Conservation (phyloP, 2,329 filamentous ascomycete species). For the Plenodomus lindquistii region DNA sequence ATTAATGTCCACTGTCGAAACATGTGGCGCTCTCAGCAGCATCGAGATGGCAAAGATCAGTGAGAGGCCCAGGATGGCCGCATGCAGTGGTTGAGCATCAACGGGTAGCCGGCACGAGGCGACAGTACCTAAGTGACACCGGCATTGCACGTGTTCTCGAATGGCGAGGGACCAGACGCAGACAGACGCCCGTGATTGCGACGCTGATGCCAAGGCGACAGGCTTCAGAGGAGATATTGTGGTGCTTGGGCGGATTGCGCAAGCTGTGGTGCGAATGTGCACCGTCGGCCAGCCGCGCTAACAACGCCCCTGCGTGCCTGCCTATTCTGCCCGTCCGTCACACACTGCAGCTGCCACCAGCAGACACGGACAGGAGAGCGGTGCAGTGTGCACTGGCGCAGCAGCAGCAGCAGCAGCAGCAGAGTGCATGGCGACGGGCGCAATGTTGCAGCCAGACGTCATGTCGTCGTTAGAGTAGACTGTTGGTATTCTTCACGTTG, state of each 20-base stretch:
- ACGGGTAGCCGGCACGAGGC: too few species aligned
- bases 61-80: too few species aligned
- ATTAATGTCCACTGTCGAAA: neutral
- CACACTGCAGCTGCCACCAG: neutral
- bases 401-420: neutral
- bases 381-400: too few species aligned
- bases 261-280: conserved; percentile 16
- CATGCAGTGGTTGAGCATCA: neutral
- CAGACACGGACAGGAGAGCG: too few species aligned
- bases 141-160: neutral
- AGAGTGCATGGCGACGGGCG: neutral
- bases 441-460: neutral
- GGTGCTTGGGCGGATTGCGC: conserved; percentile 9
- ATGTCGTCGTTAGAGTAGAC: too few species aligned
- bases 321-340: neutral
- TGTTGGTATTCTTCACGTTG: too few species aligned
- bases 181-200: neutral
- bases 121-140: too few species aligned
- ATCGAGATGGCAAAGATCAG: neutral
- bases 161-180: neutral
- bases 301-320: conserved; percentile 5
- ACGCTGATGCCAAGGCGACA: neutral
- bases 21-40: neutral
- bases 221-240: neutral
- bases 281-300: conserved; percentile 8